Percentiles rank a stretch among this genome's conserved stretches.
These are phyloP conservation scores for Tolypocladium pustulatum DNA, from an alignment of 2,329 filamentous ascomycete genomes.

Conservation along the genomic window DNA sequence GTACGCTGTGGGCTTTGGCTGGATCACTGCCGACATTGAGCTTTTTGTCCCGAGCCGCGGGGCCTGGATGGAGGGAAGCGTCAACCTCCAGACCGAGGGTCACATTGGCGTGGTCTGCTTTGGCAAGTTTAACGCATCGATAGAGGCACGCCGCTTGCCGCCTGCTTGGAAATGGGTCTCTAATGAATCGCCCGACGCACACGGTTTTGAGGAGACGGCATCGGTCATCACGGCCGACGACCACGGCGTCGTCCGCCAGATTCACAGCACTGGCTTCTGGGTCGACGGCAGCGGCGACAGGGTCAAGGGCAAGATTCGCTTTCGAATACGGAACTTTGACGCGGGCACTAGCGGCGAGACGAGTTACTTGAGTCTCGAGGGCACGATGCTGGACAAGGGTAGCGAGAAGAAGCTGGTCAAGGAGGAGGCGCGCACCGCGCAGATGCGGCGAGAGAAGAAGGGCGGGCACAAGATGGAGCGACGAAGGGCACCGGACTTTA, in stretches of 20 bases:
- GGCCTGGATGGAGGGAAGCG: conserved; percentile 64
- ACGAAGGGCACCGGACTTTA: conserved; percentile 38
- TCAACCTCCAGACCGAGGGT: conserved; percentile 81
- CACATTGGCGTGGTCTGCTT: conserved; percentile 84
- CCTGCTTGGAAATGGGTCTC: conserved; percentile 71
- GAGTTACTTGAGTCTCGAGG: conserved; percentile 76
- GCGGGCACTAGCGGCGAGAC: conserved; percentile 63
- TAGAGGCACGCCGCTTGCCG: conserved; percentile 68
- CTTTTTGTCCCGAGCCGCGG: conserved; percentile 70
- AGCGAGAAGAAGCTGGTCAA: conserved; percentile 49
- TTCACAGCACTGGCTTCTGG: conserved; percentile 61
- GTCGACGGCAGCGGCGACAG: conserved; percentile 58
- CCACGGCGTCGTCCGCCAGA: conserved; percentile 41
- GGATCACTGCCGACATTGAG: conserved; percentile 79
- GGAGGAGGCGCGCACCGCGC: conserved; percentile 32
- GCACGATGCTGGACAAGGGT: conserved; percentile 65
- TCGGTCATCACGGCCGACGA: conserved; percentile 32
- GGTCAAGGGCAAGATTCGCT: conserved; percentile 60
- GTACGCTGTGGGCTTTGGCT: conserved; percentile 77
- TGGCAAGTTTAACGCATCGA: conserved; percentile 84
- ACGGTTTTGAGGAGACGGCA: conserved; percentile 30
- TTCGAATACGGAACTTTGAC: conserved; percentile 78
- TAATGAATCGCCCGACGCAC: conserved; percentile 30
- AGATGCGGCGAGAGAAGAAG: conserved; percentile 24
- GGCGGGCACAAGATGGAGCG: conserved; percentile 17